Evolutionary conservation across 2,329 filamentous ascomycete species (phyloP), one percentile per base, ranked within the genome.

Genomic region (Simplicillium aogashimaense): DNA sequence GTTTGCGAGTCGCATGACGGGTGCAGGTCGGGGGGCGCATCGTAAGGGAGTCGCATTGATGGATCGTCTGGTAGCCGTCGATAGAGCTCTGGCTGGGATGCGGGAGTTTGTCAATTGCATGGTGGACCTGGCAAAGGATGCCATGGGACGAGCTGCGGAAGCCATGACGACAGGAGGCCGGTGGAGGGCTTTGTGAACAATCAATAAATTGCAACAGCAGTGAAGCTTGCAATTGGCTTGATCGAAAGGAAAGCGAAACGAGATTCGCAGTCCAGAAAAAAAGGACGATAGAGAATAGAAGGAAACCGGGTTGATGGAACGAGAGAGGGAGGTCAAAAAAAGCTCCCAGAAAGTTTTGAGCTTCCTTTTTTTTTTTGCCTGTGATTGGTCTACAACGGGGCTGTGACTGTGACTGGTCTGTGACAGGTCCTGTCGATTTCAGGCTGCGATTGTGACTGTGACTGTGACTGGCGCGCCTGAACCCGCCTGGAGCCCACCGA

Each of bases 91-190:
- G 43, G 53, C 47, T 41, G 52, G 53, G 47, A 59, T 50, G 47
- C 51, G 51, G 48, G 47, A 48, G 38, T 50, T 30, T 49, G 50
- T 45, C 51, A 58, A 47, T 43, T 50, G 55, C 50, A 43, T 31
- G 36, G 50, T 50, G 36, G 53, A 50, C 47, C 53, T 50, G 38
- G 59, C 48, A 44, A 61, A 48, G 49, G 58, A 54, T 42, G 57
- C 55, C 54, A 69, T 53, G 50, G 65, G 59, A 61, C 65, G 61
- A 42, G 64, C 54, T 45, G 65, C 61, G 46, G 66, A 66, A 58
- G 67, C 65, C 68, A 71, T 71, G 20, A 25, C 20, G 20, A 25
- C 20, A 25, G 20, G 20, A 25, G 6, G 5, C 9, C 20, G 9
- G 9, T 5, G 20, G 6, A 25, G 20, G 5, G 20, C 20, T 9